Evolutionary conservation across 371 early-diverging fungal species (phyloP), one percentile per base, ranked within the genome.

Genomic region (Mycotypha africana): DNA sequence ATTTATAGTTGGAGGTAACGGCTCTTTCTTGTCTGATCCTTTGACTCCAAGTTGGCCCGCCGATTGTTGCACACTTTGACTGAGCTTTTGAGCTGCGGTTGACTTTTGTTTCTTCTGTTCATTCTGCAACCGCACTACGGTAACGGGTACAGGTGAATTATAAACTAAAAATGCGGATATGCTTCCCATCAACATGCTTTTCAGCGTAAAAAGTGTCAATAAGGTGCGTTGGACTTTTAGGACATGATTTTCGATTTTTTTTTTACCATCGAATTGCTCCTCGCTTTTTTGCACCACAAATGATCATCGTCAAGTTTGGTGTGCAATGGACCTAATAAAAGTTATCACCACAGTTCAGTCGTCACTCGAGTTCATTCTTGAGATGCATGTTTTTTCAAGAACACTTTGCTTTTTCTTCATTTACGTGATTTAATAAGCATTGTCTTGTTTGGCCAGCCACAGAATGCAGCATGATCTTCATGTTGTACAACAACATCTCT

Each of bases 131-230:
- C 81, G 70, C 10, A 81, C 77, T 15, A 81, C 78, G 33, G 77
- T 65, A 7, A 81, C 81, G 0, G 81, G 81, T 2, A 76, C 67
- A 10, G 77, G 75, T 1, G 81, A 75, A 34, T 77, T 81, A 28
- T 81, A 76, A 0, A 81, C 78, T 26, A 81, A 52, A 47, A 66
- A 81, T 10, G 77, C 75, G 22, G 77, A 77, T 3, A 81, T 74
- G 21, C 77, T 74, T 19, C 81, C 81, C 55, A 81, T 72, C 2
- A 78, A 40, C 46, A 81, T 59, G 0, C 67, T 70, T 42, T 14
- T 12, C 3, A 6, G 14, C 6, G 10, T 1, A 32, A 22, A 6
- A 4, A 38, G n/a, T 14, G 26, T 17, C 10, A 42, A 10, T n/a
- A n/a, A n/a, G n/a, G n/a, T n/a, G 6, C 39, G 11, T 22, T 23